Evolutionary conservation across 2,329 filamentous ascomycete species (phyloP), one percentile per base, ranked within the genome.

Genomic region (Hypoxylon rubiginosum): DNA sequence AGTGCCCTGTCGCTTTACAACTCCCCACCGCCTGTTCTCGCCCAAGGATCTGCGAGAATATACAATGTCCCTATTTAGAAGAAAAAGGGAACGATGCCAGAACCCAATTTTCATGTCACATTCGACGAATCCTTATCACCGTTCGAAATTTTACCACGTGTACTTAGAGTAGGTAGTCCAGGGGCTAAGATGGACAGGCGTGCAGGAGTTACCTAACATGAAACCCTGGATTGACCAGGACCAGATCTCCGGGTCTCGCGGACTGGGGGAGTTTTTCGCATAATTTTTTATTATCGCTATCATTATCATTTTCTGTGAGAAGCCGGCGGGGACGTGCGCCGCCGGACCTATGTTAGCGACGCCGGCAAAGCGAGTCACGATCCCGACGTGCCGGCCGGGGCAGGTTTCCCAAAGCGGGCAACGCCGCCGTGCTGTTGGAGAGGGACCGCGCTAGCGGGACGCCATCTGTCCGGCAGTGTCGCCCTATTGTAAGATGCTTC

Each of bases 321-420:
- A 64, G 41, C 63, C 59, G 56, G 63, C 66, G 66, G 66, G 43
- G 65, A 56, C 46, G 51, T 64, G 63, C 62, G 62, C 66, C 66
- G 66, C 41, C 64, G 67, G 67, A 56, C 54, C 45, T 64, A 53
- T n/a, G 24, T 51, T 50, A 30, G 48, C 51, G 45, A 39, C 34
- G 55, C 19, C 67, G 64, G 63, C 49, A 64, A 62, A 62, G 53
- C 15, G 30, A 46, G n/a, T 62, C 26, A 21, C 58, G 64, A 67
- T 69, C 64, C 67, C 67, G 67, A 69, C 43, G 55, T 67, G 43
- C 67, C 67, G 60, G 57, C 64, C 64, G 60, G 67, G 15, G 54
- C 17, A 58, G 46, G 43, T 54, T 69, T 62, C 67, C 67, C 60
- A 69, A 67, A 64, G 50, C 28, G 54, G 67, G 45, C 46, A 59